Evolutionary conservation across 208 protist genomes (phyloP), one percentile per base, ranked within the genome.

Genomic region (Naegleria fowleri): DNA sequence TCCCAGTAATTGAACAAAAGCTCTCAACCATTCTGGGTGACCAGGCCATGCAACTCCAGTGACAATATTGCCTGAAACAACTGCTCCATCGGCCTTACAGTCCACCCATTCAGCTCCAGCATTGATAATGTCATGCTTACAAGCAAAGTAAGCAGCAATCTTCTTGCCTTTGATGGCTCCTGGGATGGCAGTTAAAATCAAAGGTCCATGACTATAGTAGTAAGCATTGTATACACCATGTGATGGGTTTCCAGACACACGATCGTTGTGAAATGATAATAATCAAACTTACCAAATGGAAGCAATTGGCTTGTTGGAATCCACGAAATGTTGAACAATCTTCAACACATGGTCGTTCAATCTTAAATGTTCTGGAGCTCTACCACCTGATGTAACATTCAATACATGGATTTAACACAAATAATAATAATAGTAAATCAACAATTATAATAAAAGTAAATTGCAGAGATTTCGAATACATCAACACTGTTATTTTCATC

Each of bases 21-120:
- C 40, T 67, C 51, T n/a, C 33, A 94, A 55, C 88, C 91, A 91
- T 39, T 58, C 55, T 22, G 93, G 92, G 51, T 95, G 93, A 88
- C 86, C 91, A 29, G 93, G 92, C 93, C 93, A 94, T 51, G 93
- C 93, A 83, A 79, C 79, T 29, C 52, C 91, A n/a, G 94, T 92
- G 58, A 95, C 79, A 6, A 95, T 83, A 58, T 95, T 91, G 0
- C 51, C 51, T 41, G 92, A 89, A 43, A 83, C 83, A 7, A 95
- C 91, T n/a, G 91, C 92, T 7, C 91, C 38, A 38, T 94, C 92
- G 5, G 93, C 89, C 33, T 76, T 83, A 25, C 67, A 79, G 6
- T 79, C 6, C 7, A 79, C 67, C 19, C 67, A 90, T 29, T 52
- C 58, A 25, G 75, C 91, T 43, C 93, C 93, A 1, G 91, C 90